phyloP scores from a whole-genome alignment of 2,329 filamentous ascomycete species.

The Monilinia laxa region DNA sequence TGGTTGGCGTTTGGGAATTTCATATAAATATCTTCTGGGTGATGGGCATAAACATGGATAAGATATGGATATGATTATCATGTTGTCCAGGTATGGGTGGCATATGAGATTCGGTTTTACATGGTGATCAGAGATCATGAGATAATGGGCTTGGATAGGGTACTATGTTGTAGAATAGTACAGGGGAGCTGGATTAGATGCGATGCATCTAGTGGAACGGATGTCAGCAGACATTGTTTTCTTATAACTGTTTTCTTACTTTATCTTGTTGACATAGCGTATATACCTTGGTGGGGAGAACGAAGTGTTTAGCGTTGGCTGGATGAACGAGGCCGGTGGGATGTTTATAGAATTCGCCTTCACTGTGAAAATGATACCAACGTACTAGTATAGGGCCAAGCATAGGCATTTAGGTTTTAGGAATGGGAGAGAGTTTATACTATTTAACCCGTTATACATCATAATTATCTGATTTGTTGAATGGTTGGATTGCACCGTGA shows the following conservation, averaged over 20 bases:
- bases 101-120: neutral
- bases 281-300: neutral
- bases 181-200: neutral
- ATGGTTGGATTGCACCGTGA: neutral
- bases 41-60: neutral
- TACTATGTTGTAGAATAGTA: neutral
- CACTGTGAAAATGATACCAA: neutral
- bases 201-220: neutral
- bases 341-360: neutral
- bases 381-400: neutral
- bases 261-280: neutral
- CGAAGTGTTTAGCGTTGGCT: too few species aligned
- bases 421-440: neutral
- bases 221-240: neutral
- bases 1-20: conserved; percentile 1
- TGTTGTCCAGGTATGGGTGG: neutral
- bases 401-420: neutral
- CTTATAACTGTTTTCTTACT: neutral
- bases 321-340: neutral
- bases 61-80: neutral
- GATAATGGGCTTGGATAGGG: neutral
- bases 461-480: neutral
- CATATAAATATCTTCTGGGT: neutral
- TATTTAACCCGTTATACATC: too few species aligned
- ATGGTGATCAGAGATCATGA: neutral